Evolutionary conservation across 257 asterid species (phyloP).

Genomic region (Nemophila menziesii): DNA sequence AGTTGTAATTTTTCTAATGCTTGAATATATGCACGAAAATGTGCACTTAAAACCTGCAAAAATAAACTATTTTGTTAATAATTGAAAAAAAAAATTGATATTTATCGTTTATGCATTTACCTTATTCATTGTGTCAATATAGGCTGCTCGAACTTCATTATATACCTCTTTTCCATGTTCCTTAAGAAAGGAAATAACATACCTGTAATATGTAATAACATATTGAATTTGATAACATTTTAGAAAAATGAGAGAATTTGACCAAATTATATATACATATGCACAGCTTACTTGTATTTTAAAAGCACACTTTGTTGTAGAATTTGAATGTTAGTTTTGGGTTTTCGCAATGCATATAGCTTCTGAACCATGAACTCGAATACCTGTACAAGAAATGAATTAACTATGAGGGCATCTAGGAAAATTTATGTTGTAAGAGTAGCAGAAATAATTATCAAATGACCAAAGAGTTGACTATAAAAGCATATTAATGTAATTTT

Average conservation of each 20-base stretch:
- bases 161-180: conserved; percentile 90
- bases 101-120: conserved; percentile 25
- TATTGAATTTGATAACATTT: background rate
- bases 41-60: conserved; percentile 75
- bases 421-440: too few species aligned
- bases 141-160: conserved; percentile 88
- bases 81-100: background rate
- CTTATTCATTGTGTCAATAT: conserved; percentile 97
- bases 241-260: background rate
- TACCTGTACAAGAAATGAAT: conserved; percentile 43
- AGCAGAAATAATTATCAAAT: too few species aligned
- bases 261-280: too few species aligned
- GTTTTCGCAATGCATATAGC: conserved; percentile 89
- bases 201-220: conserved; percentile 39
- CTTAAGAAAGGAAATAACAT: conserved; percentile 69
- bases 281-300: conserved; percentile 63
- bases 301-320: conserved; percentile 97
- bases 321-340: conserved; percentile 97
- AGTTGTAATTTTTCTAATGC: conserved; percentile 93
- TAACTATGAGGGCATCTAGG: conserved; percentile 1
- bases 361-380: conserved; percentile 88
- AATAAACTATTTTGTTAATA: conserved; percentile 2
- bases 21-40: conserved; percentile 94
- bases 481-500: too few species aligned
- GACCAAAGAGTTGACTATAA: too few species aligned